Evolutionary conservation across 106 monocot genomes (phyloP).

Genomic region (Dendrobium nobile): DNA sequence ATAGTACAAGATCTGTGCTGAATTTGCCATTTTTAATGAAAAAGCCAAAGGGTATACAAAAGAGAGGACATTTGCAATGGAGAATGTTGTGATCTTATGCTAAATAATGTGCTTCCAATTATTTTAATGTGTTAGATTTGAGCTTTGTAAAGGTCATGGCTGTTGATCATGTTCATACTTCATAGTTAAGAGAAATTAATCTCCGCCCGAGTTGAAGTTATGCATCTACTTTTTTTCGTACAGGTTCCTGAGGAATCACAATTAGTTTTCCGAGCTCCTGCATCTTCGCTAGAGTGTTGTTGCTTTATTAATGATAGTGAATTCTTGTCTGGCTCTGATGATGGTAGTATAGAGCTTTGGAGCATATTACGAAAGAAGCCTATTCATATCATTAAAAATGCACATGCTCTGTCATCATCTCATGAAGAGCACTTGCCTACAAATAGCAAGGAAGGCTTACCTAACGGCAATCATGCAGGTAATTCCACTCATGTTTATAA

Average conservation of each 20-base stretch:
- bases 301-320: slow-evolving; percentile 88
- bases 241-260: slow-evolving; percentile 89
- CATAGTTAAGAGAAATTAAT: background rate
- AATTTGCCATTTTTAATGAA: background rate
- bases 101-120: background rate
- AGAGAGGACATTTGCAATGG: background rate
- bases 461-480: slow-evolving; percentile 38
- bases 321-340: slow-evolving; percentile 90
- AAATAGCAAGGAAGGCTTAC: slow-evolving; percentile 13
- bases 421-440: slow-evolving; percentile 10
- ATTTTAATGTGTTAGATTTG: background rate
- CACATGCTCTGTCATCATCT: slow-evolving; percentile 35
- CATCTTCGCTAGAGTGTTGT: slow-evolving; percentile 76
- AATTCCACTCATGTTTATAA: background rate
- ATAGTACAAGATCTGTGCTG: background rate
- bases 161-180: background rate
- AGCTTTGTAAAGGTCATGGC: background rate
- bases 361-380: slow-evolving; percentile 75
- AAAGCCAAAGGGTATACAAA: background rate
- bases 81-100: background rate
- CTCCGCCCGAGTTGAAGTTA: background rate
- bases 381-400: slow-evolving; percentile 71
- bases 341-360: slow-evolving; percentile 91
- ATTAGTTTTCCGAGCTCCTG: slow-evolving; percentile 62
- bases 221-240: background rate